Base-by-base conservation (phyloP, 1,139 yeast species). In the Debaryomyces udenii region DNA sequence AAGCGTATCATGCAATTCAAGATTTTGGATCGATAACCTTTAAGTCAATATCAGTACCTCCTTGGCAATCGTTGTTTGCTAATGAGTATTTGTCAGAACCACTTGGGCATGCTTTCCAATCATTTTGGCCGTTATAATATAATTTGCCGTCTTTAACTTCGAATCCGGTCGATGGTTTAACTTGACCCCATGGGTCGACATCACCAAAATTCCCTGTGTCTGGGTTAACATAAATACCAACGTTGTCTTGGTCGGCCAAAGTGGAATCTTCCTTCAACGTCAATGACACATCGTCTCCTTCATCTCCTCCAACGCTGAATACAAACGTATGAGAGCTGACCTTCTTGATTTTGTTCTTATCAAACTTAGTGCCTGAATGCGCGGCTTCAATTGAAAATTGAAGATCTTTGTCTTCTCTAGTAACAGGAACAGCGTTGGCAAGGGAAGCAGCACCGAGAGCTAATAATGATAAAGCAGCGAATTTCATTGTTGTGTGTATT, bases 291-390 rank as follows among this genome's bases (percentile, higher is more conserved):
- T 48, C 59, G 6, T 47, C 40, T 13, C 68, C 70, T n/a, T 56
- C 61, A 29, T 41, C 28, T 3, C 68, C 68, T 14, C 67, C 68
- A 27, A 64, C 67, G 9, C 62, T 48, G 47, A 64, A 62, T 6
- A 62, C 67, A 30, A 61, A 66, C 9, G 59, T 57, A 51, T 63
- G 66, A 4, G 56, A 46, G 9, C 45, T 49, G 13, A 57, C 68
- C 51, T 59, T 59, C 46, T 55, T 61, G 50, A 62, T 59, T 3
- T 56, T 23, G 16, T 33, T 31, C 26, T 17, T 26, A 26, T 34
- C 37, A 51, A 45, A 75, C 61, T 51, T 74, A 64, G 39, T 52
- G 53, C 33, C 33, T 5, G 51, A 59, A 54, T 68, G 61, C 44
- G 50, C 63, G 56, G 38, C 32, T 6, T 16, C 10, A 16, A 35